These are phyloP conservation scores for Kazachstania africana DNA, from an alignment of 805 yeast genomes.

Conservation along the genomic window DNA sequence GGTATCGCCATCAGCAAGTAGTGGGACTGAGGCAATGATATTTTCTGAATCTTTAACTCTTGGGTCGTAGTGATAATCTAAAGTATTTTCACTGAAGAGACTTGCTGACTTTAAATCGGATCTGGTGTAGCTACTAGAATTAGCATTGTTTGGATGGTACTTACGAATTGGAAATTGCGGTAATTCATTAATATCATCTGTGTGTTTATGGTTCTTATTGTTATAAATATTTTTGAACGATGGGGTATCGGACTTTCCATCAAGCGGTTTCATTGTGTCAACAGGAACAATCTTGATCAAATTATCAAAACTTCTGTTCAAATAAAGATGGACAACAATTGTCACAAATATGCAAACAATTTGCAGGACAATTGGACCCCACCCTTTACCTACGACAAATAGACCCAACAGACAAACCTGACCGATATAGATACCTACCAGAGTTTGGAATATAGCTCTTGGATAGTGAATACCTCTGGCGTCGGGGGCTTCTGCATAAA, in stretches of 20 bases:
- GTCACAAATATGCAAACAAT: slow-evolving; percentile 55
- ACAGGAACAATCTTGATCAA: slow-evolving; percentile 50
- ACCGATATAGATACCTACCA: slow-evolving; percentile 80
- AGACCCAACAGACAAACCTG: slow-evolving; percentile 78
- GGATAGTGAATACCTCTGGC: slow-evolving; percentile 78
- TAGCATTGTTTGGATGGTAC: slow-evolving; percentile 12
- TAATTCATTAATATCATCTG: slow-evolving; percentile 16
- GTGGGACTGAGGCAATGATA: slow-evolving; percentile 34
- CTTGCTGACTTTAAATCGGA: slow-evolving; percentile 2
- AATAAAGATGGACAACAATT: slow-evolving; percentile 51
- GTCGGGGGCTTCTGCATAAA: slow-evolving; percentile 55
- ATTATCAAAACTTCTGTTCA: slow-evolving; percentile 55
- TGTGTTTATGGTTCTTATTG: neutral
- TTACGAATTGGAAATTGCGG: slow-evolving; percentile 22
- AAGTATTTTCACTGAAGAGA: slow-evolving; percentile 5
- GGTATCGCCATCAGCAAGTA: slow-evolving; percentile 53
- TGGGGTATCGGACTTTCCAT: slow-evolving; percentile 54
- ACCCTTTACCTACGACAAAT: slow-evolving; percentile 81
- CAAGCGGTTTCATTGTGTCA: slow-evolving; percentile 66
- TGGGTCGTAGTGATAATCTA: slow-evolving; percentile 9
- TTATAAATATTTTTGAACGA: slow-evolving; percentile 32
- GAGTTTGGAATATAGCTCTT: slow-evolving; percentile 76
- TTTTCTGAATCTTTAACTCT: slow-evolving; percentile 10
- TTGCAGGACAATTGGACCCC: slow-evolving; percentile 86
- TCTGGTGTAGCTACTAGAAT: neutral